Percentiles rank a stretch among this genome's conserved stretches.
phyloP scores from a whole-genome alignment of 2,329 filamentous ascomycete species.

The Corinectria fuckeliana region DNA sequence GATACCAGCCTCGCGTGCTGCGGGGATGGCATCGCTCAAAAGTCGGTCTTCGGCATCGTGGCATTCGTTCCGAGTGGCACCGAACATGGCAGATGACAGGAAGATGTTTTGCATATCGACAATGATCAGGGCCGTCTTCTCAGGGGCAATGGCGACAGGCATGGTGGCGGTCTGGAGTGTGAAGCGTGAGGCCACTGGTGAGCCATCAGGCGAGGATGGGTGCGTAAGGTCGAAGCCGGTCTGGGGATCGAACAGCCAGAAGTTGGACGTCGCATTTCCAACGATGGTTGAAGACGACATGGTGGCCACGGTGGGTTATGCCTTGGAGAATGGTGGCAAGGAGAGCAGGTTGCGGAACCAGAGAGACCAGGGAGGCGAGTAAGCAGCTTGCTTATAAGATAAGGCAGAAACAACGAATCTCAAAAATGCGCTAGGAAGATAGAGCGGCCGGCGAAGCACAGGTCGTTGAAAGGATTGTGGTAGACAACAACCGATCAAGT shows the following conservation, averaged over 20 bases:
- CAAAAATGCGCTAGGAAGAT: too few species aligned
- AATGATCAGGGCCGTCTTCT: not conserved
- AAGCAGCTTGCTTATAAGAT: too few species aligned
- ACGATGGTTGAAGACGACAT: not conserved
- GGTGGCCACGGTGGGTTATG: too few species aligned
- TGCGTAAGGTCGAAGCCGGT: not conserved
- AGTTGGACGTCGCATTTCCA: not conserved
- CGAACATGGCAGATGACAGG: conserved; percentile 22
- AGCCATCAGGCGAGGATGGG: not conserved
- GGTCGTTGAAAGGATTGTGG: too few species aligned
- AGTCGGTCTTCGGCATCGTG: not conserved
- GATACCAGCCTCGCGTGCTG: not conserved
- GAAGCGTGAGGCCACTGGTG: not conserved
- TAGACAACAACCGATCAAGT: too few species aligned
- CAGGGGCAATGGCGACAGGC: not conserved
- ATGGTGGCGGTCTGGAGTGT: not conserved
- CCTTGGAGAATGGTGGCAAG: too few species aligned
- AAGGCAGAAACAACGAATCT: too few species aligned
- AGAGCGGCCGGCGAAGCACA: too few species aligned
- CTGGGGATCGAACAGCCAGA: not conserved
- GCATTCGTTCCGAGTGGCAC: not conserved
- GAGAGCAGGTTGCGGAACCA: too few species aligned
- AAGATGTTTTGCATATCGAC: not conserved
- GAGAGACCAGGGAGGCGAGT: too few species aligned
- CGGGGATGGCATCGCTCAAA: not conserved